Percentiles rank a stretch among this genome's conserved stretches.
Conservation (phyloP, 306 rosid genomes). For the Fragaria nilgerrensis region DNA sequence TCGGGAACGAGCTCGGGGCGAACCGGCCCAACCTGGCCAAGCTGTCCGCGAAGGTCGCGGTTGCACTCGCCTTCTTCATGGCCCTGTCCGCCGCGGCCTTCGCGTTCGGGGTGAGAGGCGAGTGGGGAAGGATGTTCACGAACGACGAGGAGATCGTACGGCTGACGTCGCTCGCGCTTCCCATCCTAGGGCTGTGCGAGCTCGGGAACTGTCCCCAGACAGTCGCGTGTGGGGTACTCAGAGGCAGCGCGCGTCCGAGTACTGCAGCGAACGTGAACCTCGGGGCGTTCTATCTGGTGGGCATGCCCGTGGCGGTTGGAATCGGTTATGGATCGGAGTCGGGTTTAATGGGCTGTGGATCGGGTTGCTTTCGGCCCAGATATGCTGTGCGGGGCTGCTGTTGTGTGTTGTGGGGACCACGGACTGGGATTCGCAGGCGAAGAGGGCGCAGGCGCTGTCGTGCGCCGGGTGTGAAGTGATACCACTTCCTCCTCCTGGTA, state of each 20-base stretch:
- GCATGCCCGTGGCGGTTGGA: conserved; percentile 87
- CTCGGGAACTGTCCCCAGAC: conserved; percentile 96
- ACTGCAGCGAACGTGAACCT: conserved; percentile 81
- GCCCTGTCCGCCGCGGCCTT: conserved; percentile 60
- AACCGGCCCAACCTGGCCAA: conserved; percentile 43
- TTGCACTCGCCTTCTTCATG: conserved; percentile 42
- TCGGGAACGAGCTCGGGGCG: conserved; percentile 84
- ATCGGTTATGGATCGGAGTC: conserved; percentile 48
- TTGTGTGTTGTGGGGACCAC: conserved; percentile 71
- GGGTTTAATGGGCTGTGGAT: conserved; percentile 93
- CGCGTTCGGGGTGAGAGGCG: conserved; percentile 46
- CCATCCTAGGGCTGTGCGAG: conserved; percentile 84
- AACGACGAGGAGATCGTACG: conserved; percentile 55
- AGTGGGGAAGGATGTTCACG: conserved; percentile 76
- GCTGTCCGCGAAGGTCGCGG: conserved; percentile 52
- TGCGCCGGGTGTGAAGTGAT: conserved; percentile 20
- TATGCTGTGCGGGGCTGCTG: conserved; percentile 81
- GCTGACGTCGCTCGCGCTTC: conserved; percentile 65
- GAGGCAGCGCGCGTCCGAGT: conserved; percentile 84
- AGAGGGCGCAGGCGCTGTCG: conserved; percentile 53
- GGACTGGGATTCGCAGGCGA: conserved; percentile 69
- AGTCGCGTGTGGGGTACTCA: conserved; percentile 80
- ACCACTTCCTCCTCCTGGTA: neutral
- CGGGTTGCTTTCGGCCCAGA: conserved; percentile 81
- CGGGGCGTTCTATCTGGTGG: conserved; percentile 78